phyloP scores from a whole-genome alignment of 225 moss, liverwort and hornwort species.

The Climacium dendroides region DNA sequence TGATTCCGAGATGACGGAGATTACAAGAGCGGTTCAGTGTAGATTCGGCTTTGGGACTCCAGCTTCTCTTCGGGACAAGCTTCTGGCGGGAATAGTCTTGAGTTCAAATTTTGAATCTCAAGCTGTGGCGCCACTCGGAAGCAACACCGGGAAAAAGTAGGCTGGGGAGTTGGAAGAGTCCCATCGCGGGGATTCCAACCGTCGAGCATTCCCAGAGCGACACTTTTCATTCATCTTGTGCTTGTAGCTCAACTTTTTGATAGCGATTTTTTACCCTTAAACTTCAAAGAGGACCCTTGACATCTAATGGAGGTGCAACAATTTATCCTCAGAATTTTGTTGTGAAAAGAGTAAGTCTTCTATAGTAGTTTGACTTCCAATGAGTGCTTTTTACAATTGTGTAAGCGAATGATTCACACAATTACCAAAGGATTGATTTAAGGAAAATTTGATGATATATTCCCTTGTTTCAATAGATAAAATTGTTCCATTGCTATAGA shows the following conservation, averaged over 20 bases:
- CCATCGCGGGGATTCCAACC: background rate
- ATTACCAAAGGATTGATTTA: too few relatives aligned
- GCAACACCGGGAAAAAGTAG: background rate
- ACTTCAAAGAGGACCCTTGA: too few relatives aligned
- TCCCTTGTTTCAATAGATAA: background rate
- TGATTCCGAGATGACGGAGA: background rate
- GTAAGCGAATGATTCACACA: too few relatives aligned
- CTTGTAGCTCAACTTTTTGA: too few relatives aligned
- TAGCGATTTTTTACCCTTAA: too few relatives aligned
- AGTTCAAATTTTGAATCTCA: background rate
- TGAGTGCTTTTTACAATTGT: too few relatives aligned
- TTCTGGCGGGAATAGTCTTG: background rate
- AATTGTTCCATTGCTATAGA: background rate
- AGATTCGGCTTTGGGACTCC: background rate
- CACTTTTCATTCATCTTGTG: background rate
- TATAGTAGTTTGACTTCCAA: too few relatives aligned
- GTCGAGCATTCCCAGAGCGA: background rate
- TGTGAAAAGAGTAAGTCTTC: too few relatives aligned
- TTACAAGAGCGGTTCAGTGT: background rate
- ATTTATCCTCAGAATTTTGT: too few relatives aligned
- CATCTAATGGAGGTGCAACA: too few relatives aligned
- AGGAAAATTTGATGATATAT: background rate
- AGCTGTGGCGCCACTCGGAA: background rate
- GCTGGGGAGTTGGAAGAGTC: background rate
- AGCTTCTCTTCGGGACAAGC: background rate